Percentiles rank a stretch among this genome's conserved stretches.
These are phyloP conservation scores for Trametes polyzona DNA, from an alignment of 1,284 basidiomycete species.

Conservation along the genomic window DNA sequence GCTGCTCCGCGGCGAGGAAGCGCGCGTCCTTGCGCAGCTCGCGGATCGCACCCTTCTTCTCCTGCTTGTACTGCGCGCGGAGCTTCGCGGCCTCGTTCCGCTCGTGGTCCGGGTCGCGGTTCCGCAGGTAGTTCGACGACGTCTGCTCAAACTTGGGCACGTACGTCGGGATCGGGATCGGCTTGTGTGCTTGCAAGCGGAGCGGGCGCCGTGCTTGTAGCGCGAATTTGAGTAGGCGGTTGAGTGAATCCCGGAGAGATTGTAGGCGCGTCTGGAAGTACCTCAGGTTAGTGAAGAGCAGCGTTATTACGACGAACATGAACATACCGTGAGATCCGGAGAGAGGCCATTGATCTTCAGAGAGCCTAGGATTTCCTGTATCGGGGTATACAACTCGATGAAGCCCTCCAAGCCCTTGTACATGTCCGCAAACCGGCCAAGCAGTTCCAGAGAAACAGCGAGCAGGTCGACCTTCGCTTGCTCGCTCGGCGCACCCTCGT, in stretches of 20 bases:
- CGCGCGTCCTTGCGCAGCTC: slow-evolving; percentile 95
- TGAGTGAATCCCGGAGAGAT: slow-evolving; percentile 41
- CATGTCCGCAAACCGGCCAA: slow-evolving; percentile 71
- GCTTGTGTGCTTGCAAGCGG: slow-evolving; percentile 91
- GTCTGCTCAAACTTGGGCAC: slow-evolving; percentile 93
- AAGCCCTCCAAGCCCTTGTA: slow-evolving; percentile 83
- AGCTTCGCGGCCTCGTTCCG: slow-evolving; percentile 89
- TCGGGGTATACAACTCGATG: slow-evolving; percentile 80
- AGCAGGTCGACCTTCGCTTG: slow-evolving; percentile 74
- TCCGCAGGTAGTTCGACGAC: slow-evolving; percentile 80
- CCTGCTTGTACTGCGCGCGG: slow-evolving; percentile 91
- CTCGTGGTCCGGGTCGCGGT: slow-evolving; percentile 92
- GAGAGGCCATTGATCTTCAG: slow-evolving; percentile 56
- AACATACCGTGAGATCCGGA: slow-evolving; percentile 58
- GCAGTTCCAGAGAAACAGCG: slow-evolving; percentile 61
- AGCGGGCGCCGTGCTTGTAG: slow-evolving; percentile 78
- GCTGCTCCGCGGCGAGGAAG: slow-evolving; percentile 90
- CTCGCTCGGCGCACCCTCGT: slow-evolving; percentile 43
- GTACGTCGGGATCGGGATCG: slow-evolving; percentile 93
- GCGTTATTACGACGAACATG: background rate
- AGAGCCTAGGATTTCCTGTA: slow-evolving; percentile 60
- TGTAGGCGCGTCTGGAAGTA: slow-evolving; percentile 25
- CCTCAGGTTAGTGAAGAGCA: background rate
- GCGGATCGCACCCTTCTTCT: slow-evolving; percentile 95
- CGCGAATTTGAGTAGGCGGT: slow-evolving; percentile 76